Conservation (phyloP, 1,284 basidiomycete genomes). For the Heterobasidion annosum region DNA sequence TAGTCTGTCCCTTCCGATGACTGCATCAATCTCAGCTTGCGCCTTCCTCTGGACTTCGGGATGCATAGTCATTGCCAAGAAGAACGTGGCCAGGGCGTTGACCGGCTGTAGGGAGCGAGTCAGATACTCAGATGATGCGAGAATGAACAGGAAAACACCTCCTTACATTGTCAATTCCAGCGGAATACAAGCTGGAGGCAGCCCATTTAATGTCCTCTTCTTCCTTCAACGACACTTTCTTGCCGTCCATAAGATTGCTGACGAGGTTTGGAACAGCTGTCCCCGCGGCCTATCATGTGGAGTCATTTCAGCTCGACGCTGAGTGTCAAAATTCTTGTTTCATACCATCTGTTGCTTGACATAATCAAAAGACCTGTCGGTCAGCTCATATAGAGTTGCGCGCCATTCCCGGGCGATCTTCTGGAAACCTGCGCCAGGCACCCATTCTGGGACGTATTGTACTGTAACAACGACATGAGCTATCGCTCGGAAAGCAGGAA, state of each 20-base stretch:
- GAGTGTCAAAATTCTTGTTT: background rate
- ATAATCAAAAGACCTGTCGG: conserved; percentile 44
- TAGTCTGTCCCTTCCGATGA: conserved; percentile 15
- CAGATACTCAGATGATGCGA: background rate
- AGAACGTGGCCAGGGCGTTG: conserved; percentile 20
- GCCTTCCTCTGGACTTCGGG: conserved; percentile 18
- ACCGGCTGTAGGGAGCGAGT: background rate
- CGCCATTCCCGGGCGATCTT: conserved; percentile 40
- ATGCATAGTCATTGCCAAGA: conserved; percentile 17
- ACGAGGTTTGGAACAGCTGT: conserved; percentile 42
- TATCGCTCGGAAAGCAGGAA: conserved; percentile 10
- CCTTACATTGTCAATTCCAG: conserved; percentile 18
- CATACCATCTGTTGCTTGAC: conserved; percentile 55
- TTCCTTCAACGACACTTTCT: conserved; percentile 34
- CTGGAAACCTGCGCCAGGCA: conserved; percentile 56
- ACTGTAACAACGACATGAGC: conserved; percentile 28
- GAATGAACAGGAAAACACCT: background rate
- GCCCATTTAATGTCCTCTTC: conserved; percentile 52
- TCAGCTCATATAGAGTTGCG: conserved; percentile 39
- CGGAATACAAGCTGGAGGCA: conserved; percentile 49
- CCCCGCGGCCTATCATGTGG: conserved; percentile 34
- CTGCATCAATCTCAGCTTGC: conserved; percentile 19
- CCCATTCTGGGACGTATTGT: conserved; percentile 50
- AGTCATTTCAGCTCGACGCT: conserved; percentile 2
- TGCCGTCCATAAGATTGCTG: conserved; percentile 38